Evolutionary conservation across 1,284 basidiomycete genomes (phyloP), one percentile per base, ranked within the genome.

Genomic region (Boletellus sp.): DNA sequence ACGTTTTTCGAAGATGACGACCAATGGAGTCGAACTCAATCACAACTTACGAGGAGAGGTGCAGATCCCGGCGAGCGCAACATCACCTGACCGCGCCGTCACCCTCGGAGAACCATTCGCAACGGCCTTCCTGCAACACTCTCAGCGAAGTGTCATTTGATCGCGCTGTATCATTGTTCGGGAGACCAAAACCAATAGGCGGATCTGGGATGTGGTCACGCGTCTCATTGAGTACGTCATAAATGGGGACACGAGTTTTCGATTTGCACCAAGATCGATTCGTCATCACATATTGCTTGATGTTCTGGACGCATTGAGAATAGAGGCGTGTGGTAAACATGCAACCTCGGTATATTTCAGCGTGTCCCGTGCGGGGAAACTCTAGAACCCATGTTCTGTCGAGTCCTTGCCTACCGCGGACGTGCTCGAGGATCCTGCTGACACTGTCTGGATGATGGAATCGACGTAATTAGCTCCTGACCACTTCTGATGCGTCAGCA

Each of bases 401-500:
- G 89, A 92, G 67, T 90, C 91, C 60, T 84, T 83, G 40, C 91
- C 91, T 56, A 85, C 74, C 16, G 88, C 81, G 35, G 86, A 90
- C 3, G 91, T 92, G 62, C 83, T 88, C 40, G 89, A 89, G 18
- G 89, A 89, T 47, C 90, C 90, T 13, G 88, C 89, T 12, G 91
- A 88, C 42, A 94, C 76, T 16, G 82, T 86, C 42, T 81, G 80
- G 49, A 92, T 69, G 55, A 91, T 88, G 44, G 85, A 75, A 71
- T 94, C 91, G 53, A 92, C 82, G 67, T 93, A 93, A 63, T 88
- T 89, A 16, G 91, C 91, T 33, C 91, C 91, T 57, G 88, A 91
- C 91, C 91, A 93, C 75, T 91, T 92, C 71, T 93, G 91, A 70
- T 93, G 91, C 2, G 89, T 93, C 50, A 97, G 76, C 39, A 97